Base-by-base conservation (phyloP, 2,329 filamentous ascomycete species). In the Emydomyces testavorans region DNA sequence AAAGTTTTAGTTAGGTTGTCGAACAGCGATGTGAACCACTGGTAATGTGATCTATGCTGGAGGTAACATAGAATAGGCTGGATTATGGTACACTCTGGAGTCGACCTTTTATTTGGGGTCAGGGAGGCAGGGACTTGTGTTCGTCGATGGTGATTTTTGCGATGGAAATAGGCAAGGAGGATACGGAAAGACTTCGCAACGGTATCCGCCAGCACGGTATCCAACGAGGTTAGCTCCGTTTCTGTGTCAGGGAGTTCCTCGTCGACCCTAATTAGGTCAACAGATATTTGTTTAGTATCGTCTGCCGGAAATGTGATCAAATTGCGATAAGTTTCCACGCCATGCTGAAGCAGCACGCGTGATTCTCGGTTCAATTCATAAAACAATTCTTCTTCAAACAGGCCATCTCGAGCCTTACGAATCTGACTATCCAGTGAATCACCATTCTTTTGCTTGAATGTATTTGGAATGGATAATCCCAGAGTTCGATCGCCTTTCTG, bases 331-430 rank as follows among this genome's bases (percentile, higher is more conserved):
- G 80, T 75, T 21, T 74, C 75, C 10, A 95, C 81, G 7, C 82
- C 78, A 51, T 85, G 80, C 8, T 80, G 79, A 2, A 82, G 74
- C 18, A 94, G 71, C 0, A 75, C 74, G 13, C 88, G 82, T 0
- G 84, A 80, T 65, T 98, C 92, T 15, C 86, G 77, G 45, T 82
- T 81, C 51, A 96, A 72, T 65, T 98, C 92, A 56, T 94, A 81
- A 75, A 88, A 95, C 1, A 98, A 69, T 61, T 98, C 92, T 2
- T 82, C 75, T 29, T 78, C 73, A 21, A 72, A 70, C 4, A 78
- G 66, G 1, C 75, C 72, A 35, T 72, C 69, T 3, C 76, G 75
- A 16, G 62, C 64, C 52, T 63, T 62, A 11, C 62, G 54, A 37
- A 62, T 64, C 64, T 59, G 50, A 58, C 68, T 62, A 11, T 64